A percentile compares a stretch with the other conserved stretches of the same genome.
phyloP scores from a whole-genome alignment of 805 yeast species.

The Sugiyamaella chiloensis region DNA sequence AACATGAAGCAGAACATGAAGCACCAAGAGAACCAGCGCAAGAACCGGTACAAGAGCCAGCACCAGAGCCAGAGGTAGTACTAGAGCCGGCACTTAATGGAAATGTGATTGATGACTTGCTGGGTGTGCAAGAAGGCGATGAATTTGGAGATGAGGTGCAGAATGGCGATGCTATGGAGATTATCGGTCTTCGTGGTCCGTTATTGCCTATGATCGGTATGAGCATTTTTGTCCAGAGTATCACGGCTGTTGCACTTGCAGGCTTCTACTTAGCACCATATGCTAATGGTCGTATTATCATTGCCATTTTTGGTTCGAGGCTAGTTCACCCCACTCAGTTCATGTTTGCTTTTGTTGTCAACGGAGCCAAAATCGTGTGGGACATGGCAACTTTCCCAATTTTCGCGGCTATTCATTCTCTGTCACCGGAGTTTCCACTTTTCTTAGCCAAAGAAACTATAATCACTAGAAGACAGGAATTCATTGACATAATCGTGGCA shows the following conservation, averaged over 20 bases:
- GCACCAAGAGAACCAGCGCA: not conserved
- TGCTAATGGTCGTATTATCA: constrained; percentile 23
- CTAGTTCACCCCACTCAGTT: not conserved
- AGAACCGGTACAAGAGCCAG: not conserved
- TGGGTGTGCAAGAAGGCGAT: constrained; percentile 1
- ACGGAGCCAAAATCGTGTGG: not conserved
- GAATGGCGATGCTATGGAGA: constrained; percentile 27
- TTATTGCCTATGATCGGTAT: constrained; percentile 23
- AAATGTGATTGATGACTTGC: not conserved
- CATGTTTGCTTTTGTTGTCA: not conserved
- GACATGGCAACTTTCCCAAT: not conserved
- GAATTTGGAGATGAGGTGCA: constrained; percentile 16
- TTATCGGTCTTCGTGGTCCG: constrained; percentile 30
- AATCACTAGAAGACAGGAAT: not conserved
- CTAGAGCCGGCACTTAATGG: not conserved
- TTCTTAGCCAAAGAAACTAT: not conserved
- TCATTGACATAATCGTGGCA: not conserved
- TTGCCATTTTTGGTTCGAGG: not conserved
- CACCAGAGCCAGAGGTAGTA: not conserved
- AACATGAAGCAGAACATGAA: not conserved
- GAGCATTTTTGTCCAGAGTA: constrained; percentile 22
- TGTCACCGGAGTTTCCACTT: not conserved
- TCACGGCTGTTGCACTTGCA: constrained; percentile 16
- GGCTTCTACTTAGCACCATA: constrained; percentile 28
- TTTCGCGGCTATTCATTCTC: not conserved